These are phyloP conservation scores for Carex littledalei DNA, from an alignment of 176 grass and related monocot genomes.

Conservation along the genomic window DNA sequence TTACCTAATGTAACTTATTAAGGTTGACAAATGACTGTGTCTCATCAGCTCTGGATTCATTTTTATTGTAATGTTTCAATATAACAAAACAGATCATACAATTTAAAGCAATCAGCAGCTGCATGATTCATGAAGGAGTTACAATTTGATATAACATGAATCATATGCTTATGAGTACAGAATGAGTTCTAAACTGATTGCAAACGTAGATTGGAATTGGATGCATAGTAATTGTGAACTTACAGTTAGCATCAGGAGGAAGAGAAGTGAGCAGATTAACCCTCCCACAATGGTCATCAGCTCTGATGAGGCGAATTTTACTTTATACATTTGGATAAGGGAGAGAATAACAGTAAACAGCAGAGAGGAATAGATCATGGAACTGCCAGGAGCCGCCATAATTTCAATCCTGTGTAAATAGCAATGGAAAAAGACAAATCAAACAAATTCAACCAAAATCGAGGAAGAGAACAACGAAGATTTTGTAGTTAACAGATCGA, in stretches of 20 bases:
- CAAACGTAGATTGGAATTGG: background rate
- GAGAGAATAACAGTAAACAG: slow-evolving; percentile 81
- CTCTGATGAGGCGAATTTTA: slow-evolving; percentile 79
- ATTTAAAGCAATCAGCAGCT: background rate
- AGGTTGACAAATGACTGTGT: background rate
- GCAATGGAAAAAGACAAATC: background rate
- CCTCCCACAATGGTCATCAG: slow-evolving; percentile 90
- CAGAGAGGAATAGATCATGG: slow-evolving; percentile 78
- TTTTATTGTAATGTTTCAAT: background rate
- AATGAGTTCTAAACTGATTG: background rate
- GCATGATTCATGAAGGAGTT: background rate
- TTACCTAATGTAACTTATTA: background rate
- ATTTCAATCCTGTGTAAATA: slow-evolving; percentile 23
- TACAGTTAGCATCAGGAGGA: slow-evolving; percentile 79
- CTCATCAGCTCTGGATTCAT: background rate
- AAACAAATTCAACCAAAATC: background rate
- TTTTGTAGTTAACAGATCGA: background rate
- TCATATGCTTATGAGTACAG: background rate
- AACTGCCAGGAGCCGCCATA: slow-evolving; percentile 62
- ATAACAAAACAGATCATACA: background rate
- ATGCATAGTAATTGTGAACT: slow-evolving; percentile 14
- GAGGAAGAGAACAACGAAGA: background rate
- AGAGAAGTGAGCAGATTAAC: slow-evolving; percentile 82
- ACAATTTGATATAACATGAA: background rate
- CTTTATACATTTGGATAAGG: slow-evolving; percentile 87